A percentile compares a stretch with the other conserved stretches of the same genome.
These are phyloP conservation scores for Pseudozyma sp. DNA, from an alignment of 1,284 basidiomycete genomes.

Conservation along the genomic window DNA sequence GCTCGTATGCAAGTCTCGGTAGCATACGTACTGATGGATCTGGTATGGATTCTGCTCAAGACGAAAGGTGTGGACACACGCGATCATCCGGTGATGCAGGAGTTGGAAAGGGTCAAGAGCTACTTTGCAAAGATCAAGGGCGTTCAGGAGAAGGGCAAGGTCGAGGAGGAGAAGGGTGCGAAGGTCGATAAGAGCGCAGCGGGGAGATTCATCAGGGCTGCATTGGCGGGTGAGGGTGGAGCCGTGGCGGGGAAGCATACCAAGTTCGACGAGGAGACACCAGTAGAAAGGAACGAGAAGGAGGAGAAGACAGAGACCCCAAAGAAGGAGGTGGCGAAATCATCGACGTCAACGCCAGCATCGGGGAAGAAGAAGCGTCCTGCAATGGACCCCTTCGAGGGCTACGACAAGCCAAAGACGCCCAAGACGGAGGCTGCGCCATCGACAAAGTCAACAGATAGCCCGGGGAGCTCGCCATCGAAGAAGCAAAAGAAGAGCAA, in stretches of 20 bases:
- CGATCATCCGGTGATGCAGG: conserved; percentile 52
- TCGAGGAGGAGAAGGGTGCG: conserved; percentile 3
- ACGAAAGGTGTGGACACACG: conserved; percentile 52
- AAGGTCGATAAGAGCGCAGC: conserved; percentile 49
- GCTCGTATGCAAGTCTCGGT: conserved; percentile 52
- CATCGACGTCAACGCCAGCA: neutral
- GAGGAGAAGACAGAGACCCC: conserved; percentile 2
- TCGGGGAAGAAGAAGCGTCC: conserved; percentile 43
- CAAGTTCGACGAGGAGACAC: conserved; percentile 40
- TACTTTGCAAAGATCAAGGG: conserved; percentile 58
- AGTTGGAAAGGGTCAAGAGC: conserved; percentile 56
- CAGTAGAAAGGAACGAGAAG: neutral
- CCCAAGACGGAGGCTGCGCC: conserved; percentile 16
- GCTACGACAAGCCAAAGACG: conserved; percentile 45
- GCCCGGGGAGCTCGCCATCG: conserved; percentile 13
- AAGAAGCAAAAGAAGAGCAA: conserved; percentile 44
- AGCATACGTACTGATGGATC: conserved; percentile 57
- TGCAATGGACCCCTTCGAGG: conserved; percentile 48
- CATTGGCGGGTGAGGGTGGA: conserved; percentile 27
- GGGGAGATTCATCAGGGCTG: conserved; percentile 48
- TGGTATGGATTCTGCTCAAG: conserved; percentile 61
- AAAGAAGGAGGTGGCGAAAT: neutral
- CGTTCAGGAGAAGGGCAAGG: conserved; percentile 35
- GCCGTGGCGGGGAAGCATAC: conserved; percentile 30
- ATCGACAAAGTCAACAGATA: conserved; percentile 10